phyloP scores from a whole-genome alignment of 2,329 filamentous ascomycete genomes.

The Paecilomyces fulvus region DNA sequence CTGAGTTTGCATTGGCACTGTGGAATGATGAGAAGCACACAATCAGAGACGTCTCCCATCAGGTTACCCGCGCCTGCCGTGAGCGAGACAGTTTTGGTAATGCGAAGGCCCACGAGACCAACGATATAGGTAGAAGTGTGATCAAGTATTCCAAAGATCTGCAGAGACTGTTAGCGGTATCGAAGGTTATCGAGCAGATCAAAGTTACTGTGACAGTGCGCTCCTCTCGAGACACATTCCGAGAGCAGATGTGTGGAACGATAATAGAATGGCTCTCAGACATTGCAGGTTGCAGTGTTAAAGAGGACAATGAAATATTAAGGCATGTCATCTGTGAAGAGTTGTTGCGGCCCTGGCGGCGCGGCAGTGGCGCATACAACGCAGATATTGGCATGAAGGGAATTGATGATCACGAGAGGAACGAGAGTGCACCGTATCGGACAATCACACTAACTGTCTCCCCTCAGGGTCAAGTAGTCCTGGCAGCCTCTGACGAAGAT shows the following conservation, averaged over 20 bases:
- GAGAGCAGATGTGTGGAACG: slow-evolving; percentile 97
- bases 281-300: slow-evolving; percentile 81
- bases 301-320: slow-evolving; percentile 68
- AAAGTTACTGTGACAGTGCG: slow-evolving; percentile 93
- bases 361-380: slow-evolving; percentile 76
- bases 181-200: slow-evolving; percentile 85
- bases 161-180: slow-evolving; percentile 63
- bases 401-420: slow-evolving; percentile 69
- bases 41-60: slow-evolving; percentile 77
- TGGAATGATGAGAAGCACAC: slow-evolving; percentile 99
- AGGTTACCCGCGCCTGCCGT: slow-evolving; percentile 81
- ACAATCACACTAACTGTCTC: slow-evolving; percentile 33
- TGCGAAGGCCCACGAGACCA: slow-evolving; percentile 74
- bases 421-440: slow-evolving; percentile 41
- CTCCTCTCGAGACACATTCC: slow-evolving; percentile 87
- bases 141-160: slow-evolving; percentile 69
- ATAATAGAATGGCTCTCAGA: slow-evolving; percentile 95
- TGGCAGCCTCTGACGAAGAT: slow-evolving; percentile 41
- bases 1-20: slow-evolving; percentile 74
- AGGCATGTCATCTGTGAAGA: slow-evolving; percentile 82
- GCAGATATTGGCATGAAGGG: slow-evolving; percentile 67
- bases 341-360: slow-evolving; percentile 76
- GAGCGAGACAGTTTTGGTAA: slow-evolving; percentile 61
- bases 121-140: slow-evolving; percentile 79
- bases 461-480: slow-evolving; percentile 31